phyloP scores from a whole-genome alignment of 768 basidiomycete genomes.

The Lepiota venenata region DNA sequence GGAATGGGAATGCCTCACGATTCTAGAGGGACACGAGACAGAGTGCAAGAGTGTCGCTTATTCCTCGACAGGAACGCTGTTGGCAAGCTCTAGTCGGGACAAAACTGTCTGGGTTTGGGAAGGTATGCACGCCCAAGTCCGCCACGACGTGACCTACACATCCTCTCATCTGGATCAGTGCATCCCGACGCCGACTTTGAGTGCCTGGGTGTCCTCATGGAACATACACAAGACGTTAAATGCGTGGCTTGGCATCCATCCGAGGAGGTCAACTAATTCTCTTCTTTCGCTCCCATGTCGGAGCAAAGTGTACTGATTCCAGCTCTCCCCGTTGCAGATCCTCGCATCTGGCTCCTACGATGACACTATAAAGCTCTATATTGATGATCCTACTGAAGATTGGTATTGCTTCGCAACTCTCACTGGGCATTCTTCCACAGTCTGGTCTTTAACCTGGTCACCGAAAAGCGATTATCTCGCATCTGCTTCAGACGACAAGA shows the following conservation, averaged over 20 bases:
- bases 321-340: conserved; percentile 50
- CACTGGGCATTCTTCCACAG: conserved; percentile 79
- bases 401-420: conserved; percentile 89
- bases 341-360: conserved; percentile 97
- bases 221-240: conserved; percentile 96
- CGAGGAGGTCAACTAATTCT: conserved; percentile 70
- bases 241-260: conserved; percentile 91
- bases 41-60: conserved; percentile 94
- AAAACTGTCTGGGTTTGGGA: conserved; percentile 99
- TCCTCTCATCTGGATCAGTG: conserved; percentile 39
- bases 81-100: conserved; percentile 95
- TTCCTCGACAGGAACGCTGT: conserved; percentile 68
- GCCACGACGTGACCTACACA: background rate
- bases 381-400: conserved; percentile 92
- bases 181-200: conserved; percentile 93
- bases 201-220: conserved; percentile 93
- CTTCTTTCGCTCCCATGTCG: conserved; percentile 3
- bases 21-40: conserved; percentile 92
- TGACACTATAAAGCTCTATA: conserved; percentile 90
- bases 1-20: conserved; percentile 87
- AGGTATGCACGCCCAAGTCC: conserved; percentile 44
- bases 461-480: conserved; percentile 81
- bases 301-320: conserved; percentile 14
- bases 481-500: conserved; percentile 81
- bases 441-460: conserved; percentile 87